Evolutionary conservation across 1,139 yeast species (phyloP).

Genomic region (Geotrichum europaeum): DNA sequence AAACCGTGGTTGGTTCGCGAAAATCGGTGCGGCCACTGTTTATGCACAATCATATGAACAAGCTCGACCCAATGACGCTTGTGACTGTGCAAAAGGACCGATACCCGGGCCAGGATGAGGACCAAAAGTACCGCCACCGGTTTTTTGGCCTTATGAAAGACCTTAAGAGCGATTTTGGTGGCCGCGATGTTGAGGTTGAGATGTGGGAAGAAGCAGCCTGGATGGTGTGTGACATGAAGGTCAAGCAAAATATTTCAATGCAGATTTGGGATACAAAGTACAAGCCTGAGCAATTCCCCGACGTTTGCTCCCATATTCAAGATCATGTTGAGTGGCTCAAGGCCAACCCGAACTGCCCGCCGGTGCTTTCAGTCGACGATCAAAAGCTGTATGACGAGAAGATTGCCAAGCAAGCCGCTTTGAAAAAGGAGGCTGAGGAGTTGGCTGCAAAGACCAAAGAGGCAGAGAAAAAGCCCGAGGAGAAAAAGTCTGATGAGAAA

Average conservation of each 20-base stretch:
- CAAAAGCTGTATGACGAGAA: constrained; percentile 3
- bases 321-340: constrained; percentile 32
- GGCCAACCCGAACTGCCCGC: constrained; percentile 6
- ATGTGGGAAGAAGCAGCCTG: constrained; percentile 58
- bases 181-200: constrained; percentile 49
- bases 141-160: constrained; percentile 52
- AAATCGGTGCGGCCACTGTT: constrained; percentile 45
- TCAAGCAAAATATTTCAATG: constrained; percentile 38
- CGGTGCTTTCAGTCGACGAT: constrained; percentile 7
- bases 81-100: not conserved
- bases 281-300: constrained; percentile 41
- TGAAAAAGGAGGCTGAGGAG: not conserved
- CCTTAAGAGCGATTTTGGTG: constrained; percentile 40
- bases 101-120: constrained; percentile 5
- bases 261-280: constrained; percentile 41
- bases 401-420: not conserved
- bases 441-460: not conserved
- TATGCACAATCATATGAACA: constrained; percentile 62
- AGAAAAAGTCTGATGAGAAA: not conserved
- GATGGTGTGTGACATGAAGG: constrained; percentile 47
- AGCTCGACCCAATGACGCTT: constrained; percentile 45
- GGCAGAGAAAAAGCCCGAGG: not conserved
- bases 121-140: constrained; percentile 9
- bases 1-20: constrained; percentile 20
- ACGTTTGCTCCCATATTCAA: constrained; percentile 27